These are phyloP conservation scores for Pythium insidiosum DNA, from an alignment of 352 stramenopile species.

Conservation along the genomic window DNA sequence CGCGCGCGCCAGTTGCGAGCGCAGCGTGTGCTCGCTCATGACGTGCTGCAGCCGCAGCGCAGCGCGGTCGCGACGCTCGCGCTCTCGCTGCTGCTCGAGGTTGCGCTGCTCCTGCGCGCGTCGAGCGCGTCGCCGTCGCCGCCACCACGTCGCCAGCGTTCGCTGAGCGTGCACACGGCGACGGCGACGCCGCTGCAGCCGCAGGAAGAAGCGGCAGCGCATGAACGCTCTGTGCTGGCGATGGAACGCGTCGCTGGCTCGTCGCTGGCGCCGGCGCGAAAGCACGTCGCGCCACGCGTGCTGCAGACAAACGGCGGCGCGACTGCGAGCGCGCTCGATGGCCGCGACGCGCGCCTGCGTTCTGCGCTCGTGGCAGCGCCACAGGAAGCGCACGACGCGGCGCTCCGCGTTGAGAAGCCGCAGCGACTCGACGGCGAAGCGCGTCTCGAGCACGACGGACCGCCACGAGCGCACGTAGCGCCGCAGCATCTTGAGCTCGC, in stretches of 20 bases:
- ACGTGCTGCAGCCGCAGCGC: slow-evolving; percentile 30
- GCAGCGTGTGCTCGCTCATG: slow-evolving; percentile 32
- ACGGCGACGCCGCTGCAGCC: slow-evolving; percentile 13
- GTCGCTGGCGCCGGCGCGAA: background rate
- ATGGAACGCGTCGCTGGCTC: slow-evolving; percentile 20
- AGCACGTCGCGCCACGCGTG: slow-evolving; percentile 1
- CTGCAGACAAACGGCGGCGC: slow-evolving; percentile 3
- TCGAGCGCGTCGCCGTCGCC: background rate
- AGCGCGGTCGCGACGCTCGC: slow-evolving; percentile 16
- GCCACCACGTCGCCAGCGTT: slow-evolving; percentile 40
- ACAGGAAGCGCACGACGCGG: slow-evolving; percentile 4
- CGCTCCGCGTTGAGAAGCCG: background rate
- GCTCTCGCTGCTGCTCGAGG: slow-evolving; percentile 8
- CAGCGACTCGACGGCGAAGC: background rate
- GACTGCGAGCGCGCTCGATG: background rate
- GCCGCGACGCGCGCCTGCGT: background rate
- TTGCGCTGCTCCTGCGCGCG: background rate
- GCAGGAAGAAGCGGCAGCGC: slow-evolving; percentile 31
- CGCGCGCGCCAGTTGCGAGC: slow-evolving; percentile 28
- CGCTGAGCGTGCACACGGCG: slow-evolving; percentile 20
- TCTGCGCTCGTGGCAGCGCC: background rate
- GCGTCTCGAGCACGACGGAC: slow-evolving; percentile 12
- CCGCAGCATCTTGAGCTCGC: slow-evolving; percentile 60
- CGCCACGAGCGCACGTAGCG: slow-evolving; percentile 43
- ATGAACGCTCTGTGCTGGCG: slow-evolving; percentile 31